phyloP scores from a whole-genome alignment of 352 stramenopile species.

The Bremia lactucae region DNA sequence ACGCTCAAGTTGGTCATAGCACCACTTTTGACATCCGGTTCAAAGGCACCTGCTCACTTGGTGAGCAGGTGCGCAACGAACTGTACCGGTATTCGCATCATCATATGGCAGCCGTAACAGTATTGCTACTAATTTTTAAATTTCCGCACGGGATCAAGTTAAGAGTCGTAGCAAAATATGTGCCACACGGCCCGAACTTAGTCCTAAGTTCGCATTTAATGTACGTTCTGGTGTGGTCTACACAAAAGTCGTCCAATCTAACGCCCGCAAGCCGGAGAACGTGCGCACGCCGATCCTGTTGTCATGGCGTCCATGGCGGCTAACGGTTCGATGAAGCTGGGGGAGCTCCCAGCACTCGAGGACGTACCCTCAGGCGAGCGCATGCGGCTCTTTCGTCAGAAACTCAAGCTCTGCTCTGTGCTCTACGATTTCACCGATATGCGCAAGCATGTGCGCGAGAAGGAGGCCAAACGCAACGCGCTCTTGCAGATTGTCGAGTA shows the following conservation, averaged over 20 bases:
- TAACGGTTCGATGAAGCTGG: constrained; percentile 32
- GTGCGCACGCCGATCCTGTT: constrained; percentile 6
- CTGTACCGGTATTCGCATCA: too few species aligned
- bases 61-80: too few species aligned
- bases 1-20: too few species aligned
- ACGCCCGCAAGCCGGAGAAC: constrained; percentile 8
- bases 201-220: too few species aligned
- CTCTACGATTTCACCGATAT: constrained; percentile 52
- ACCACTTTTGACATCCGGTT: constrained; percentile 2
- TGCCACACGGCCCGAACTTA: too few species aligned
- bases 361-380: constrained; percentile 40
- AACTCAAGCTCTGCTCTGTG: constrained; percentile 48
- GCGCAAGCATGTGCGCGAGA: constrained; percentile 51
- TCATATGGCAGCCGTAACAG: too few species aligned
- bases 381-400: constrained; percentile 58
- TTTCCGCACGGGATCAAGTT: too few species aligned
- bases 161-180: background rate
- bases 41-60: constrained; percentile 2
- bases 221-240: too few species aligned
- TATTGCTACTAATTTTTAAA: too few species aligned
- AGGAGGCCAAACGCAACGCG: constrained; percentile 90
- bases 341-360: constrained; percentile 42
- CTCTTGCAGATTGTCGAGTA: constrained; percentile 97
- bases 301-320: constrained; percentile 16
- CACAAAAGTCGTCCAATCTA: constrained; percentile 2